Evolutionary conservation across 768 basidiomycete species (phyloP), one percentile per base, ranked within the genome.

Genomic region (Phlebiopsis flavidoalba): DNA sequence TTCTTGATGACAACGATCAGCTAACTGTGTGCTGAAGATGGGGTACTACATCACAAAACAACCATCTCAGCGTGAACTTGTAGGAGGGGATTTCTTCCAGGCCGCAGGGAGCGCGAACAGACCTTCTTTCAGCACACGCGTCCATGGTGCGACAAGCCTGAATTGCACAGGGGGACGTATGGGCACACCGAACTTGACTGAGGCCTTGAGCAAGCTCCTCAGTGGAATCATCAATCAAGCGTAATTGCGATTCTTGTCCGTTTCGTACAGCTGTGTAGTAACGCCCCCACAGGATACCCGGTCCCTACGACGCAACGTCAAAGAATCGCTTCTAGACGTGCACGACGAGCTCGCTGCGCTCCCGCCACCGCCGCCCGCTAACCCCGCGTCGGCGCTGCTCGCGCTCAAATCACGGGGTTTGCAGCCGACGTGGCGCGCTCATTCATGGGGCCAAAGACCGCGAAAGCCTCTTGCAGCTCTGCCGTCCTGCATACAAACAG

Each of bases 151-250:
- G 69, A 87, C 5, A 83, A 83, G 12, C 8, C 71, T 0, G 69
- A 75, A 8, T 81, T 83, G 57, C 79, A n/a, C n/a, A n/a, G n/a
- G 79, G 50, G 74, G 73, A 8, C 82, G 80, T 57, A 67, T 89
- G 7, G 72, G 85, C 2, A 89, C 88, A 0, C 63, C 62, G 21
- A 81, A 80, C 50, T 72, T 89, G 0, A 80, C 83, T 0, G 78
- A 80, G 33, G 74, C 79, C 12, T 69, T 90, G 36, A 87, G 87
- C 57, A 62, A 71, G 0, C 80, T 87, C 10, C 67, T 91, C 0
- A 86, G 85, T 0, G 82, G 86, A 40, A 69, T 87, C 1, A 87
- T 89, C 48, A 72, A 78, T 1, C 82, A 82, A 63, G 75, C 83
- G 88, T 86, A 61, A 1, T 73, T 69, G n/a, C 40, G n/a, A 43